Evolutionary conservation across 2,329 filamentous ascomycete species (phyloP).

Genomic region (Cladorrhinum sp.): DNA sequence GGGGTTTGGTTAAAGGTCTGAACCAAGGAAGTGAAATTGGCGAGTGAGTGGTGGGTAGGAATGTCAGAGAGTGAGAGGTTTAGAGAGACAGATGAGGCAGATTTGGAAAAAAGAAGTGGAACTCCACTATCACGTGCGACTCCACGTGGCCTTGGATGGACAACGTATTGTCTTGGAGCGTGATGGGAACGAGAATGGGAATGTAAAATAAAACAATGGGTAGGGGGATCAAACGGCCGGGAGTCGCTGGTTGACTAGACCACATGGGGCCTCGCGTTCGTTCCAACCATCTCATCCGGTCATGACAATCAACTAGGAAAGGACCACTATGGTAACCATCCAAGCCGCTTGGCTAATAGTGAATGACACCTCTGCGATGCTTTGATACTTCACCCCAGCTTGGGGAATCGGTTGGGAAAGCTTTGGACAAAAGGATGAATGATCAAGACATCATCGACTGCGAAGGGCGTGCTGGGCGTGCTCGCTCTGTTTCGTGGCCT

Average conservation of each 20-base stretch:
- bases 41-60: background rate
- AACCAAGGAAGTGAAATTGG: background rate
- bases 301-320: too few relatives aligned
- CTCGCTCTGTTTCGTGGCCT: too few relatives aligned
- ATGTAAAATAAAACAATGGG: background rate
- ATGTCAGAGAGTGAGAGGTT: slow-evolving; percentile 8
- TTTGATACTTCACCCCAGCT: background rate
- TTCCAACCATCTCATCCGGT: too few relatives aligned
- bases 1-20: background rate
- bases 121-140: slow-evolving; percentile 5
- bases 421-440: too few relatives aligned
- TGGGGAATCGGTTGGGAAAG: background rate
- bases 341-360: too few relatives aligned
- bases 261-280: background rate
- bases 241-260: background rate
- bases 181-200: background rate
- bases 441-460: too few relatives aligned
- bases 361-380: background rate
- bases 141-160: background rate
- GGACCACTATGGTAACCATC: too few relatives aligned
- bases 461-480: too few relatives aligned
- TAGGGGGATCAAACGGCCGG: background rate
- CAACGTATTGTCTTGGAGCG: background rate
- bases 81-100: background rate
- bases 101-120: slow-evolving; percentile 7